These are phyloP conservation scores for Mycena olivaceomarginata DNA, from an alignment of 768 basidiomycete genomes.

Conservation along the genomic window DNA sequence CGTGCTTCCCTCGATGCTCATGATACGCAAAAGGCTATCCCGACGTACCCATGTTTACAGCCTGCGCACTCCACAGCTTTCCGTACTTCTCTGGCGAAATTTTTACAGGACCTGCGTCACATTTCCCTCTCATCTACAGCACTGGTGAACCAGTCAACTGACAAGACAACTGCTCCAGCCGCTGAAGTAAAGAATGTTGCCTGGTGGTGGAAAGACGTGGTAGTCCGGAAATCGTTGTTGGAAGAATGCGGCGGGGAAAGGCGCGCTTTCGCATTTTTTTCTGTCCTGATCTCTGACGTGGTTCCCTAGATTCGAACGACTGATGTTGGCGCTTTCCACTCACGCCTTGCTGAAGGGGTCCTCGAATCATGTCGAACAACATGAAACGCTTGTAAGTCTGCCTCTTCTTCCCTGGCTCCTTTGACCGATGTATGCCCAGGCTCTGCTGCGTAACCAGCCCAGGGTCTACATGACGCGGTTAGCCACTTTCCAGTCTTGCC, in stretches of 20 bases:
- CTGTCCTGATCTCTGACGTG: constrained; percentile 8
- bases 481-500: constrained; percentile 52
- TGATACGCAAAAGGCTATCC: constrained; percentile 58
- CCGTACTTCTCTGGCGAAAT: constrained; percentile 70
- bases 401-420: not conserved
- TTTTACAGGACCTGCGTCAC: constrained; percentile 68
- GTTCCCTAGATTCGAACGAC: constrained; percentile 67
- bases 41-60: constrained; percentile 70
- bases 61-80: constrained; percentile 73
- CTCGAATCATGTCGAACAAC: constrained; percentile 30
- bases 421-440: constrained; percentile 40
- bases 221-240: constrained; percentile 72
- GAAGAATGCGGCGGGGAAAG: constrained; percentile 73
- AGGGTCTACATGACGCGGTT: constrained; percentile 57
- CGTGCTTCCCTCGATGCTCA: not conserved
- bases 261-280: constrained; percentile 51
- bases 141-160: constrained; percentile 40
- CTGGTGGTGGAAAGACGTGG: constrained; percentile 77
- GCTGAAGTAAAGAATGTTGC: not conserved
- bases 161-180: constrained; percentile 44
- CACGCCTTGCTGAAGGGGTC: constrained; percentile 64
- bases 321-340: constrained; percentile 71
- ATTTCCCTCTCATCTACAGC: constrained; percentile 54
- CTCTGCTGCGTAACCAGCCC: constrained; percentile 56
- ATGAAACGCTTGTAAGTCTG: constrained; percentile 44